Percentiles rank a stretch among this genome's conserved stretches.
Evolutionary conservation across 164 flowering plant species (phyloP).

Genomic region (Kalanchoe fedtschenkoi): DNA sequence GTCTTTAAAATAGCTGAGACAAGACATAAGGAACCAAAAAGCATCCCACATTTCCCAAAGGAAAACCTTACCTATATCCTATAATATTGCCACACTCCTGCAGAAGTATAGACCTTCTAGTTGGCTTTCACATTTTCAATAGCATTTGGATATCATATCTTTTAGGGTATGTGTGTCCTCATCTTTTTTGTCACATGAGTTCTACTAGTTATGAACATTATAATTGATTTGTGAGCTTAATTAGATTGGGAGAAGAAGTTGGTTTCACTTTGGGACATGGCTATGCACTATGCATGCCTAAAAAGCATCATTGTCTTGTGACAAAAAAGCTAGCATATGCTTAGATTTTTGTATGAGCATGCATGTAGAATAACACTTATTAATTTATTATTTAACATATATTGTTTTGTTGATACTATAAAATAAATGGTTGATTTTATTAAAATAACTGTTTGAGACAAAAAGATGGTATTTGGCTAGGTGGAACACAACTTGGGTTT

Average conservation of each 20-base stretch:
- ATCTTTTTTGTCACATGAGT: slow-evolving; percentile 3
- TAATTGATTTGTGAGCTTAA: not conserved
- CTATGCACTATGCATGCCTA: slow-evolving; percentile 1
- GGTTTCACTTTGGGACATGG: not conserved
- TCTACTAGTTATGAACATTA: not conserved
- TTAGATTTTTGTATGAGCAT: not conserved
- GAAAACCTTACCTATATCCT: too few species aligned
- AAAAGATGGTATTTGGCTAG: not conserved
- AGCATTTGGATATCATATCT: not conserved
- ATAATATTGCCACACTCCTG: too few species aligned
- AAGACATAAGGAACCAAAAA: too few species aligned
- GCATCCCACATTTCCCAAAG: too few species aligned
- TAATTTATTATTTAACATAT: too few species aligned
- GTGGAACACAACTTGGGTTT: not conserved
- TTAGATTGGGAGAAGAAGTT: not conserved
- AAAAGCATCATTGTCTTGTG: not conserved
- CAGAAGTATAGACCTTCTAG: too few species aligned
- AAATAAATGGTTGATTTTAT: not conserved
- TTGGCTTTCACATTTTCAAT: not conserved
- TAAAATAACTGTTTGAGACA: not conserved
- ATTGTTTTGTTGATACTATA: too few species aligned
- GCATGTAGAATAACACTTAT: too few species aligned
- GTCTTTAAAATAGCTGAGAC: too few species aligned
- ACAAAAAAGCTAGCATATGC: not conserved
- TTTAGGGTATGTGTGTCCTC: not conserved